Conservation (phyloP, 768 basidiomycete species). For the Multifurca ochricompacta region DNA sequence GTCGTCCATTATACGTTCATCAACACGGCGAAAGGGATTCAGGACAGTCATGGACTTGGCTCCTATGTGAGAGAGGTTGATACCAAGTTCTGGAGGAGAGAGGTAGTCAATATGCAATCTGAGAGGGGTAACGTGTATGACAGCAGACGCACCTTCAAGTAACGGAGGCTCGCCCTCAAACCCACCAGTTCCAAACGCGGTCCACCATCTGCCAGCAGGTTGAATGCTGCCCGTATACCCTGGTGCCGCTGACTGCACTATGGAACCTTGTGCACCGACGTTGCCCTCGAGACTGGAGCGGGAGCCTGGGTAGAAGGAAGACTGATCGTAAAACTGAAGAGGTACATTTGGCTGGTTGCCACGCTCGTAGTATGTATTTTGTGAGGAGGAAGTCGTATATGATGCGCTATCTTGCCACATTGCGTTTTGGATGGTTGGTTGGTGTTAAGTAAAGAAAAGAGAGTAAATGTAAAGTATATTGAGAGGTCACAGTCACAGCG, state of each 20-base stretch:
- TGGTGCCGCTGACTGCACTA: constrained; percentile 37
- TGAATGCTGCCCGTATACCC: constrained; percentile 72
- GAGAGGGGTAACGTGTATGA: not conserved
- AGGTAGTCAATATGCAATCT: not conserved
- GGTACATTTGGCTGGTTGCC: constrained; percentile 43
- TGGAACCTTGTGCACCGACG: constrained; percentile 46
- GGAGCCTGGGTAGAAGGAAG: constrained; percentile 58
- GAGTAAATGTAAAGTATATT: too few relatives aligned
- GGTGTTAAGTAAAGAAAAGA: constrained; percentile 4
- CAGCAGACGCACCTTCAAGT: constrained; percentile 65
- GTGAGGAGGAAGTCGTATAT: constrained; percentile 56
- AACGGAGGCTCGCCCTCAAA: constrained; percentile 94
- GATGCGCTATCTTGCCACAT: constrained; percentile 75
- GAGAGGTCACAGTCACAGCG: too few relatives aligned
- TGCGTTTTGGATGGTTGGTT: constrained; percentile 6
- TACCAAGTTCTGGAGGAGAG: constrained; percentile 70
- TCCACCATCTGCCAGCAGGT: constrained; percentile 78
- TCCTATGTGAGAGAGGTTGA: constrained; percentile 94
- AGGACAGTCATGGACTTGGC: constrained; percentile 92
- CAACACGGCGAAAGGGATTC: constrained; percentile 77
- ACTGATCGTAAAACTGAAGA: constrained; percentile 70
- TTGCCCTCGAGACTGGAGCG: constrained; percentile 75
- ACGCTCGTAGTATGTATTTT: constrained; percentile 46
- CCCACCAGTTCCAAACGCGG: constrained; percentile 91
- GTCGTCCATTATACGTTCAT: constrained; percentile 97